A percentile compares a stretch with the other conserved stretches of the same genome.
Conservation (phyloP, 2,329 filamentous ascomycete species). For the Fusarium sp. region DNA sequence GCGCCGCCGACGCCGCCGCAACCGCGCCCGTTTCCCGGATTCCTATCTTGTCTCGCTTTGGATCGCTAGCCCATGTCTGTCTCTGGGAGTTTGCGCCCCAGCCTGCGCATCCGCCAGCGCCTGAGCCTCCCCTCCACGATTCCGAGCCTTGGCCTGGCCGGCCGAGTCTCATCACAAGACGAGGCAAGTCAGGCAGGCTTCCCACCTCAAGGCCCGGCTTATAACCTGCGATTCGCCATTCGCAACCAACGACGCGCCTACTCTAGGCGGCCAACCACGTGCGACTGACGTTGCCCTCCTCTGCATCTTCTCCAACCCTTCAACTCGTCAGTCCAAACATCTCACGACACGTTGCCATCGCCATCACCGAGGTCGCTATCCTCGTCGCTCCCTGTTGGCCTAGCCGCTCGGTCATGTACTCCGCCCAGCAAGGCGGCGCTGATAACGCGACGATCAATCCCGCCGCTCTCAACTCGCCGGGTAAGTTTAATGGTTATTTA, state of each 20-base stretch:
- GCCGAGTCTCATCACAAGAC: conserved; percentile 38
- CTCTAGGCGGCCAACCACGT: conserved; percentile 62
- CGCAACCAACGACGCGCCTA: conserved; percentile 40
- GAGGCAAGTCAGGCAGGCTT: conserved; percentile 30
- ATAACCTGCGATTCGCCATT: conserved; percentile 43
- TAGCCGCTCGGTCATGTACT: conserved; percentile 52
- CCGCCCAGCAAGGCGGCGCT: conserved; percentile 73
- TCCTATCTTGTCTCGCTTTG: conserved; percentile 36
- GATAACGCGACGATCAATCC: conserved; percentile 93
- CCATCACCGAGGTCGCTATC: conserved; percentile 45
- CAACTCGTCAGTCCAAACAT: conserved; percentile 63
- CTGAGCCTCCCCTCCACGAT: conserved; percentile 24
- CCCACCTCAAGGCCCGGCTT: conserved; percentile 33
- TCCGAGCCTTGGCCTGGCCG: conserved; percentile 34
- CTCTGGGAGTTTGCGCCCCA: conserved; percentile 30
- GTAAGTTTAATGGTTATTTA: conserved; percentile 62
- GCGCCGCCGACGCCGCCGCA: conserved; percentile 9
- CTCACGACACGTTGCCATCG: conserved; percentile 72
- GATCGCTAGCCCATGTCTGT: conserved; percentile 17
- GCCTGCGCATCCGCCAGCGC: conserved; percentile 12
- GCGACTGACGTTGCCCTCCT: conserved; percentile 58
- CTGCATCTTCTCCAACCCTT: conserved; percentile 55
- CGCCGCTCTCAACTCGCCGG: conserved; percentile 83
- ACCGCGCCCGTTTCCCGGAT: conserved; percentile 27
- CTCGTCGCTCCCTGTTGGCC: conserved; percentile 39